Percentiles rank a stretch among this genome's conserved stretches.
Conservation (phyloP, 352 stramenopile genomes). For the Blastocystis sp. region DNA sequence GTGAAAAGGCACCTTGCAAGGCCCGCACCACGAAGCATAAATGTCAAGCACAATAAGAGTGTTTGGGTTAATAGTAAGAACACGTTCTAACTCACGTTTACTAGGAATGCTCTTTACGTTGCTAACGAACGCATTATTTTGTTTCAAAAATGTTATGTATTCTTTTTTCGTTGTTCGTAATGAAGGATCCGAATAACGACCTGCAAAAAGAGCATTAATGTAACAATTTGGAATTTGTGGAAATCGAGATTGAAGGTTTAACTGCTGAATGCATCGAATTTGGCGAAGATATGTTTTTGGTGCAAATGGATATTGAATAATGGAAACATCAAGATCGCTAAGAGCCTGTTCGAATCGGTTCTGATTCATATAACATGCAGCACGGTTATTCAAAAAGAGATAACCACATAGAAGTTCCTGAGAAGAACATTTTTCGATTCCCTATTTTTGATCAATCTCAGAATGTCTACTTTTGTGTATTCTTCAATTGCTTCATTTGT, state of each 20-base stretch:
- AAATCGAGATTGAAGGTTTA: neutral
- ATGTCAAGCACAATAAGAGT: slow-evolving; percentile 38
- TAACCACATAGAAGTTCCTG: neutral
- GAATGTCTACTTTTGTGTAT: neutral
- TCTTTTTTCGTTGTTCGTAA: neutral
- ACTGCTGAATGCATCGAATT: slow-evolving; percentile 6
- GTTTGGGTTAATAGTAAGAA: slow-evolving; percentile 5
- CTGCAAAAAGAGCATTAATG: slow-evolving; percentile 1
- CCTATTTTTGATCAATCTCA: neutral
- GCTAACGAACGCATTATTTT: neutral
- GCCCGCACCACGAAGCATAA: slow-evolving; percentile 32
- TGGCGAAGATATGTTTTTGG: slow-evolving; percentile 11
- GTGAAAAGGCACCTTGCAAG: neutral
- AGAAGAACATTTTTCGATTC: neutral
- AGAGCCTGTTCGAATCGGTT: neutral
- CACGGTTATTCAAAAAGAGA: slow-evolving; percentile 49
- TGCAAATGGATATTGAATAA: neutral
- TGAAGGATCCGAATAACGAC: neutral
- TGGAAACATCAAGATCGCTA: neutral
- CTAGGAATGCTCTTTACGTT: neutral
- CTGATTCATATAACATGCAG: slow-evolving; percentile 39
- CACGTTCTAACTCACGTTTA: neutral
- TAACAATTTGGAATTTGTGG: neutral
- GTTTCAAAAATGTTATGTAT: neutral
- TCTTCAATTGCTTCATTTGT: neutral